phyloP scores from a whole-genome alignment of 768 basidiomycete genomes.

The Pulveroboletus sp. region DNA sequence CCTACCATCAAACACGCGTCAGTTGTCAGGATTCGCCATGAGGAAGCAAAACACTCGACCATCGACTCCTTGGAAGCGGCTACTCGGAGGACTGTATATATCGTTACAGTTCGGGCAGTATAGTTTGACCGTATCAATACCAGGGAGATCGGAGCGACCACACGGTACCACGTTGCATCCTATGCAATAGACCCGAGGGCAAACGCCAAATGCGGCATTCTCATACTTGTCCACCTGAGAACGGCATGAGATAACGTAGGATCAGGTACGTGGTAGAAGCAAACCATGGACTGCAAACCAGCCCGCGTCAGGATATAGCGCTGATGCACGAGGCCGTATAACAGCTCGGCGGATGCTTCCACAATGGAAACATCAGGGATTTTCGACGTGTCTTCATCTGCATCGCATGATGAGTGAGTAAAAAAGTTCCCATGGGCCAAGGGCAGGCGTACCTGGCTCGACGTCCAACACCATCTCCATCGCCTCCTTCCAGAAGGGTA shows the following conservation, averaged over 20 bases:
- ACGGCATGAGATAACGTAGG: constrained; percentile 13
- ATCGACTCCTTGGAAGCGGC: constrained; percentile 93
- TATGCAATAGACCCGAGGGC: constrained; percentile 93
- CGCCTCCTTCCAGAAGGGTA: constrained; percentile 99
- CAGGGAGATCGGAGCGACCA: constrained; percentile 93
- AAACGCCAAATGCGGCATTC: constrained; percentile 83
- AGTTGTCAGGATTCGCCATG: constrained; percentile 8
- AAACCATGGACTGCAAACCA: constrained; percentile 92
- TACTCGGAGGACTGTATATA: constrained; percentile 93
- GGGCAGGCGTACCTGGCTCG: constrained; percentile 77
- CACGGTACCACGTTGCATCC: constrained; percentile 90
- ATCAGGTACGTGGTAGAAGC: constrained; percentile 16
- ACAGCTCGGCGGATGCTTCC: constrained; percentile 94
- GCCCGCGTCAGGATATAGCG: constrained; percentile 94
- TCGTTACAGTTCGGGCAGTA: constrained; percentile 99
- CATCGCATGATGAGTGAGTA: constrained; percentile 9
- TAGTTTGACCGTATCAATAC: constrained; percentile 95
- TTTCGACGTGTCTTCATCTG: constrained; percentile 90
- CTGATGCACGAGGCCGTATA: constrained; percentile 97
- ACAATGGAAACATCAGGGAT: constrained; percentile 99
- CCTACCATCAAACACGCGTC: constrained; percentile 47
- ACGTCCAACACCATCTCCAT: constrained; percentile 99
- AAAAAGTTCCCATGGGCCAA: constrained; percentile 10
- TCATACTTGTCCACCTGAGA: constrained; percentile 94
- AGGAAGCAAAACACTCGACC: constrained; percentile 44